phyloP scores from a whole-genome alignment of 1,284 basidiomycete genomes.

The Thelephora terrestris region DNA sequence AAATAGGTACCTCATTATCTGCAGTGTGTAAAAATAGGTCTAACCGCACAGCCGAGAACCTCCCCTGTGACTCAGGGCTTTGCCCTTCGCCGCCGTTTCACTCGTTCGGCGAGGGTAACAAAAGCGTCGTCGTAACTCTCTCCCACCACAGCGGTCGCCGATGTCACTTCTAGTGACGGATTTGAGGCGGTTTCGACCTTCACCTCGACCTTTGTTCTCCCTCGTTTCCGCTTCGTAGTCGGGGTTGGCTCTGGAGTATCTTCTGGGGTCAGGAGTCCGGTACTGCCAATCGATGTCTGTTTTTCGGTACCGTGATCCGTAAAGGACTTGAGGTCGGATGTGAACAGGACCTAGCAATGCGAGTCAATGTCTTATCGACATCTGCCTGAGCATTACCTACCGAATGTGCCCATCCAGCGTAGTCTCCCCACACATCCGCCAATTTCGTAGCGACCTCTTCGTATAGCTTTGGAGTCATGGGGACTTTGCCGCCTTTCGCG shows the following conservation, averaged over 20 bases:
- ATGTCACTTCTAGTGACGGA: too few species aligned
- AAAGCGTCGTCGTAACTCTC: neutral
- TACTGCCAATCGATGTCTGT: neutral
- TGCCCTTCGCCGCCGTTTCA: conserved; percentile 11
- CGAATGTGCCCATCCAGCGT: conserved; percentile 90
- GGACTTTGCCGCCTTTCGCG: conserved; percentile 27
- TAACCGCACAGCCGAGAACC: too few species aligned
- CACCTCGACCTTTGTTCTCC: conserved; percentile 1
- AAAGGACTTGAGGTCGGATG: conserved; percentile 42
- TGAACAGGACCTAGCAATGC: conserved; percentile 43
- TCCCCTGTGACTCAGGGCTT: too few species aligned
- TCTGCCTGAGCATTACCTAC: conserved; percentile 31
- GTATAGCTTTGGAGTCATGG: conserved; percentile 72
- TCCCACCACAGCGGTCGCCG: neutral
- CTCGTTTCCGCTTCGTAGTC: neutral
- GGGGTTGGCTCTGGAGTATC: neutral
- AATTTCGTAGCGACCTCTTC: conserved; percentile 66
- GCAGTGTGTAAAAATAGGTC: too few species aligned
- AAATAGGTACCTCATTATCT: too few species aligned
- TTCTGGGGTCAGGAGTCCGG: neutral
- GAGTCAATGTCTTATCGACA: neutral
- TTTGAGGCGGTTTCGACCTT: conserved; percentile 1
- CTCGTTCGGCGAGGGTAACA: conserved; percentile 11
- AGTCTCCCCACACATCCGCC: conserved; percentile 63
- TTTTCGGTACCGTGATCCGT: conserved; percentile 31